Percentiles rank a stretch among this genome's conserved stretches.
Conservation (phyloP, 176 grass and related monocot genomes). For the Puccinellia tenuiflora region DNA sequence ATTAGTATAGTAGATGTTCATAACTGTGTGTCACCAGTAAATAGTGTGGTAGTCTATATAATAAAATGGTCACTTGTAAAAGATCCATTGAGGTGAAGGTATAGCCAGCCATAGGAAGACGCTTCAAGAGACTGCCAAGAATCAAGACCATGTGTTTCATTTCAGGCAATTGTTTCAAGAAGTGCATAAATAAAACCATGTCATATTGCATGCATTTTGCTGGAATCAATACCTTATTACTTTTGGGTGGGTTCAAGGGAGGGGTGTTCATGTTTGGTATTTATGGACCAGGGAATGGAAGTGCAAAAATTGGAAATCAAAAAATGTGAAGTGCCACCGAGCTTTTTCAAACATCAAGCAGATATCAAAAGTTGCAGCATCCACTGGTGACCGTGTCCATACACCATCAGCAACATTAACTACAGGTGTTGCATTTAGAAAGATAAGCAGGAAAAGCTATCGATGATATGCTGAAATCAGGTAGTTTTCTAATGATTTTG, state of each 20-base stretch:
- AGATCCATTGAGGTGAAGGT: background rate
- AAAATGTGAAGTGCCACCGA: background rate
- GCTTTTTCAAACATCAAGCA: background rate
- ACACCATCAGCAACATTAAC: background rate
- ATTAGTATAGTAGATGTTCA: background rate
- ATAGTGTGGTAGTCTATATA: constrained; percentile 13
- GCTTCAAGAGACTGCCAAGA: background rate
- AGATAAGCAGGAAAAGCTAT: background rate
- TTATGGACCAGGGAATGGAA: background rate
- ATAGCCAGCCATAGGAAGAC: background rate
- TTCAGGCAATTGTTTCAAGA: background rate
- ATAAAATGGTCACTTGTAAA: background rate
- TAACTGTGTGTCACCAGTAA: background rate
- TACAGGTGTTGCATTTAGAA: background rate
- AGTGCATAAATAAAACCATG: background rate
- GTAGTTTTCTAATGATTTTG: background rate
- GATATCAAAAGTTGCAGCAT: background rate
- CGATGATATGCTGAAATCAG: constrained; percentile 2
- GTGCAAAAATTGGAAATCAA: background rate
- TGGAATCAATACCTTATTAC: background rate
- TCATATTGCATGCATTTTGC: background rate
- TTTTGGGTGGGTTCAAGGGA: constrained; percentile 1
- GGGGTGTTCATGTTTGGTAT: background rate
- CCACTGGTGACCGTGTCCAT: background rate
- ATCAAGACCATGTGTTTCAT: background rate